Percentiles rank a stretch among this genome's conserved stretches.
These are phyloP conservation scores for Gastroboletus turbinatus DNA, from an alignment of 1,284 basidiomycete species.

Conservation along the genomic window DNA sequence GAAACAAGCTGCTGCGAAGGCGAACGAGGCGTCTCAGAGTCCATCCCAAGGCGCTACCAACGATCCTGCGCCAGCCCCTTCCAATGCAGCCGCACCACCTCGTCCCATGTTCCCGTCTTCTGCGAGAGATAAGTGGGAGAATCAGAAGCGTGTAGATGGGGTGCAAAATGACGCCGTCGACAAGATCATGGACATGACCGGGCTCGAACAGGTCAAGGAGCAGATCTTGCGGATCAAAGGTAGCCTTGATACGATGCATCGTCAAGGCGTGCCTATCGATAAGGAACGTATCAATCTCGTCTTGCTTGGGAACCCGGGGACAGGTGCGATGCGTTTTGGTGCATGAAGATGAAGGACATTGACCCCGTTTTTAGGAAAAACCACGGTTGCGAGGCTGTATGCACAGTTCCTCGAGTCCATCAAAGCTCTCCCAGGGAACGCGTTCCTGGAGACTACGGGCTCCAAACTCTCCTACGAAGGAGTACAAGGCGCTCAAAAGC, in stretches of 20 bases:
- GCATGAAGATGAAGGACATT: background rate
- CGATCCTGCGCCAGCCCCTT: background rate
- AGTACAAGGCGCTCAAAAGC: constrained; percentile 48
- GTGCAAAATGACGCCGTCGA: constrained; percentile 48
- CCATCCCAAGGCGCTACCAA: background rate
- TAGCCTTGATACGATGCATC: constrained; percentile 47
- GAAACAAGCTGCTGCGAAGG: constrained; percentile 12
- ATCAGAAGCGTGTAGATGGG: constrained; percentile 49
- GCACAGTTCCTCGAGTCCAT: constrained; percentile 58
- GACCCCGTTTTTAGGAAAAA: constrained; percentile 51
- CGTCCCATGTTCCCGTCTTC: constrained; percentile 30
- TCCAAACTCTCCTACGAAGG: constrained; percentile 58
- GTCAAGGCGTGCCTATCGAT: constrained; percentile 47
- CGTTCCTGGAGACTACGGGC: constrained; percentile 62
- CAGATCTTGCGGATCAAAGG: constrained; percentile 50
- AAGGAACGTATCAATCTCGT: constrained; percentile 54
- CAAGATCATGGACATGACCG: constrained; percentile 56
- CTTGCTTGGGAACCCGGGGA: constrained; percentile 64
- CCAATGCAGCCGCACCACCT: constrained; percentile 10
- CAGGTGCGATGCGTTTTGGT: constrained; percentile 39
- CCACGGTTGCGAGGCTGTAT: constrained; percentile 64
- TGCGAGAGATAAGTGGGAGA: constrained; percentile 47
- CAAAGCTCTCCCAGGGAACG: constrained; percentile 49
- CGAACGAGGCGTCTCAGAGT: background rate
- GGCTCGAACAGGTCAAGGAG: constrained; percentile 54